Evolutionary conservation across 2,329 filamentous ascomycete genomes (phyloP).

Genomic region (Epichloe typhina): DNA sequence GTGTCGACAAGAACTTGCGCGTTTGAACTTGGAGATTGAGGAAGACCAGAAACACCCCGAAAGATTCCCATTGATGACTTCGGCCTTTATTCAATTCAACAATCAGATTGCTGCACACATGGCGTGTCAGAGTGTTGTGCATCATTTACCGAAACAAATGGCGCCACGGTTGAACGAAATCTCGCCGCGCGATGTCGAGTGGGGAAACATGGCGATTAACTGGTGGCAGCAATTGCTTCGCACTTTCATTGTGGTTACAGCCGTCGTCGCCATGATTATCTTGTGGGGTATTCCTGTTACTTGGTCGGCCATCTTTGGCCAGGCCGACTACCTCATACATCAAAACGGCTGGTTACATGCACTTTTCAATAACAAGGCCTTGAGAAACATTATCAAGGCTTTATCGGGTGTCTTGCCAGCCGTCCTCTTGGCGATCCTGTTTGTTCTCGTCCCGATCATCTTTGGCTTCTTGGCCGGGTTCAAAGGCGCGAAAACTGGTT

Average conservation of each 20-base stretch:
- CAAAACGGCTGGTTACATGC: slow-evolving; percentile 57
- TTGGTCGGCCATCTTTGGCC: slow-evolving; percentile 71
- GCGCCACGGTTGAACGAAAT: slow-evolving; percentile 85
- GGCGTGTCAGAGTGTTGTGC: slow-evolving; percentile 85
- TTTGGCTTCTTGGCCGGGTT: slow-evolving; percentile 58
- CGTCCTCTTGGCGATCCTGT: slow-evolving; percentile 59
- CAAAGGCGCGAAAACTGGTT: slow-evolving; percentile 73
- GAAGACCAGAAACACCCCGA: slow-evolving; percentile 76
- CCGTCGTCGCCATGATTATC: slow-evolving; percentile 65
- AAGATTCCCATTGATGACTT: slow-evolving; percentile 83
- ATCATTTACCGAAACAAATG: slow-evolving; percentile 91
- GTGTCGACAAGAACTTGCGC: slow-evolving; percentile 73
- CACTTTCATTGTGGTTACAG: slow-evolving; percentile 47
- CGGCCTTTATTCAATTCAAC: slow-evolving; percentile 97
- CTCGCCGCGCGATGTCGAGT: slow-evolving; percentile 80
- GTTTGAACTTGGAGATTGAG: slow-evolving; percentile 85
- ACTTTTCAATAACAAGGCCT: slow-evolving; percentile 43
- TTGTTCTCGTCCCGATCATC: slow-evolving; percentile 70
- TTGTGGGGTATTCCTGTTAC: slow-evolving; percentile 86
- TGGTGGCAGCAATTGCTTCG: slow-evolving; percentile 88
- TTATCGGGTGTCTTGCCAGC: slow-evolving; percentile 82
- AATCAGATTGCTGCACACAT: slow-evolving; percentile 95
- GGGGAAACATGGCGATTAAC: slow-evolving; percentile 91
- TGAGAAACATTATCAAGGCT: slow-evolving; percentile 48
- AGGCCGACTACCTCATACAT: slow-evolving; percentile 57